Base-by-base conservation (phyloP, 352 stramenopile genomes). In the Phytophthora multivora region DNA sequence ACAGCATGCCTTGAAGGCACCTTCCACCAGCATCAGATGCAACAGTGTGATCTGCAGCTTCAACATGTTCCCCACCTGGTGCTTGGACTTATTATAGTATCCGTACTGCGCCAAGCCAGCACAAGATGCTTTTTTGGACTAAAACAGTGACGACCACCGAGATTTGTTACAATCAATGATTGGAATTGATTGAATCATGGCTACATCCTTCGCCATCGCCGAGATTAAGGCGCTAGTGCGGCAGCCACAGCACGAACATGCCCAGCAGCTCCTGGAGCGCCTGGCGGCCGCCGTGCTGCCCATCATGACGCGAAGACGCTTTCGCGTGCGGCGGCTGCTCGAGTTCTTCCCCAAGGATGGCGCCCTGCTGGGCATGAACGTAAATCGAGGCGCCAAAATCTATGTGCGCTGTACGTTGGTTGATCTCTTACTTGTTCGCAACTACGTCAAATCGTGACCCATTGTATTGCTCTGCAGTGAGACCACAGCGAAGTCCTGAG, bases 341-440 rank as follows among this genome's bases (percentile, higher is more conserved):
- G 84, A 93, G 65, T 90, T 91, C 46, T 89, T 88, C 59, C 82
- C 82, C n/a, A 82, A 72, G 39, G 68, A 89, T 51, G 31, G 60
- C 18, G 62, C 71, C 1, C 41, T 93, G 48, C 77, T 91, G 13
- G 84, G 84, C 49, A 91, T 93, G 80, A 93, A 93, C 66, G 79
- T 91, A 55, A 93, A 93, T 58, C 66, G 69, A 5, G 84, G 84
- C 26, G 63, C 55, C 38, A 89, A 81, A 46, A 91, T 93, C 60
- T 89, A 89, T 71, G 66, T 93, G 9, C 81, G 83, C 16, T 48
- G 81, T 89, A 60, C 18, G 74, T 66, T 9, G 11, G 33, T 30
- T 19, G 35, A 19, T 15, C n/a, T 41, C 11, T 36, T 66, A 11
- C 16, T 39, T 3, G n/a, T n/a, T 8, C 16, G 6, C 15, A 18